Evolutionary conservation across 495 filamentous ascomycete species (phyloP), one percentile per base, ranked within the genome.

Genomic region (Trichodelitschia bisporula): DNA sequence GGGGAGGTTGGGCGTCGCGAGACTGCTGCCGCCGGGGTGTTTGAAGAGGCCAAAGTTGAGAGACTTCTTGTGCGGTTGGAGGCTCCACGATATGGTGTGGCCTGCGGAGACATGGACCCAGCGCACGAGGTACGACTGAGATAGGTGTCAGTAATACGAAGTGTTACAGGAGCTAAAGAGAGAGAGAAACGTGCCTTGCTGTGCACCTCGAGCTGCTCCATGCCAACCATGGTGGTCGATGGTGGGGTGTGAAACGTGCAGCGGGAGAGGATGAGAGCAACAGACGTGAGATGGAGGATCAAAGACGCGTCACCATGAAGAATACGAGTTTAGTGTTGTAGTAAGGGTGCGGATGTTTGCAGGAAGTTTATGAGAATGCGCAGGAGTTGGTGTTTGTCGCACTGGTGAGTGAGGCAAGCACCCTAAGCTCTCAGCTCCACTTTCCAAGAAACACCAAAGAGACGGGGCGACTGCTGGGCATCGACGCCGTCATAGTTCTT

Each of bases 21-120:
- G 57, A 35, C 63, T 62, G 40, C 67, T 62, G 40, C 67, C 62
- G 33, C 78, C 77, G 12, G 86, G 84, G 47, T 95, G 86, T 43
- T 91, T 92, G 56, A 95, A 90, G 45, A 97, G 72, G 44, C 76
- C 89, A 46, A 95, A 92, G 53, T 93, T 92, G 49, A 97, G 71
- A 15, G 82, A 92, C 51, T 92, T 92, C 58, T 84, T 92, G 46
- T 93, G 79, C 4, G 86, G 89, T 42, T 95, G 78, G 15, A 95
- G 69, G 45, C 77, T 92, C 86, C 86, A 97, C 4, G 83, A 91
- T 42, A 97, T 86, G 36, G 86, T 90, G 47, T 90, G 72, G 29
- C 68, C 70, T 34, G 71, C 70, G 29, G 78, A 69, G 34, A 93
- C 84, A 42, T 77, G 68, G 38, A 95, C 75, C 89, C 89, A 97